Conservation (phyloP, 73 alveolate genomes). For the Uronychia binucleata region DNA sequence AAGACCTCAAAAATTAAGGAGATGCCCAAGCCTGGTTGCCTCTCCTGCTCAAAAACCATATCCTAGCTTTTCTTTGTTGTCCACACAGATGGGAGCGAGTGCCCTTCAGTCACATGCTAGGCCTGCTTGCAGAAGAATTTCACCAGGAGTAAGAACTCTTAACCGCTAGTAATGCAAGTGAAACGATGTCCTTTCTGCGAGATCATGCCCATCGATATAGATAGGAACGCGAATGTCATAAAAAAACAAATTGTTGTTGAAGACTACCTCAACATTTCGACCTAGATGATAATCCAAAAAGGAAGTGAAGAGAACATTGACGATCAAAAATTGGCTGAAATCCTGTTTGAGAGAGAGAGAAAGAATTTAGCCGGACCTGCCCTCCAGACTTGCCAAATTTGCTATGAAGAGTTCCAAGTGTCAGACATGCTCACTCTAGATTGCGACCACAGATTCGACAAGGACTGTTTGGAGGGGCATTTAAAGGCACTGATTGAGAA, state of each 20-base stretch:
- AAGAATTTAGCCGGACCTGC: background rate
- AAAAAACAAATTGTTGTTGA: background rate
- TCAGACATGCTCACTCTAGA: background rate
- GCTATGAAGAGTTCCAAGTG: background rate
- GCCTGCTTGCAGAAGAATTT: background rate
- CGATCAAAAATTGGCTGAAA: background rate
- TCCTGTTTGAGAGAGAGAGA: background rate
- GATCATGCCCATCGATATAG: background rate
- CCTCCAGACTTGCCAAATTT: background rate
- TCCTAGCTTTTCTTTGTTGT: background rate
- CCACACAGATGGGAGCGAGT: background rate
- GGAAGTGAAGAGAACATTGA: background rate
- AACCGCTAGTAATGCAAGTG: background rate
- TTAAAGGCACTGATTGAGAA: background rate
- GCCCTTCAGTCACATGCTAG: background rate
- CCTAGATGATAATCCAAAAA: background rate
- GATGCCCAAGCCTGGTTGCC: background rate
- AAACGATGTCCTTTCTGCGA: background rate
- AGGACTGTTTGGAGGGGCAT: background rate
- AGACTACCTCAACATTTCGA: background rate
- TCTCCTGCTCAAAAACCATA: background rate
- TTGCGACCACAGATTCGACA: background rate
- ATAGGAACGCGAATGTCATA: background rate
- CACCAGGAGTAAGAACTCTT: background rate
- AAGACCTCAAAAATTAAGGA: background rate